Base-by-base conservation (phyloP, 208 protist species). In the Trypanosoma vivax region DNA sequence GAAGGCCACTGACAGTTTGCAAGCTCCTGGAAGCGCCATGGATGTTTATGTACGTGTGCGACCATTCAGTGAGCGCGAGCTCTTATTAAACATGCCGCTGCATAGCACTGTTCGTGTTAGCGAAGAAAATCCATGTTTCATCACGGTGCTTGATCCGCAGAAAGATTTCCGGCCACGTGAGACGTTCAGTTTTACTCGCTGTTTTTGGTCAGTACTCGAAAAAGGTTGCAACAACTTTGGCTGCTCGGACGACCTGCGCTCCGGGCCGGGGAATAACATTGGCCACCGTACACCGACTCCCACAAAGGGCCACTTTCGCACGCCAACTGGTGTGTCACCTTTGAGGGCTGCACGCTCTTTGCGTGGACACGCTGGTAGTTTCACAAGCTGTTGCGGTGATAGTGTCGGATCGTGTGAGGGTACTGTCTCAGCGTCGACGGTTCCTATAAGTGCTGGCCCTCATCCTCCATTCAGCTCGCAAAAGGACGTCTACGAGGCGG, bases 21-120 rank as follows among this genome's bases (percentile, higher is more conserved):
- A 79, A 29, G 47, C 55, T 13, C 64, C 70, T 18, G 47, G 65
- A 0, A 89, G 81, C 45, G 79, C 82, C 9, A 88, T 90, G 82
- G 80, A 83, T 64, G 86, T 93, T 31, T 93, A 85, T 64, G 58
- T 93, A 5, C 86, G 86, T 43, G 86, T 93, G 3, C 69, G 86
- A 14, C 86, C 86, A 33, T 93, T 87, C 61, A 90, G 66, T 60
- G 65, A 90, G 67, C 82, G 86, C 1, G 86, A 93, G 55, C 70
- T 83, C 5, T 54, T 67, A 9, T 52, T 78, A 25, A 54, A 46
- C 24, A 35, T 50, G 30, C 52, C 64, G 10, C 24, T 50, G 19
- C 79, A 86, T 49, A 84, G 77, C 57, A 88, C 80, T 14, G 59
- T 92, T 7, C 72, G 67, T 50, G 83, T 92, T 58, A 78, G 88